These are phyloP conservation scores for Pseudogymnoascus sp. DNA, from an alignment of 2,329 filamentous ascomycete species.

Conservation along the genomic window DNA sequence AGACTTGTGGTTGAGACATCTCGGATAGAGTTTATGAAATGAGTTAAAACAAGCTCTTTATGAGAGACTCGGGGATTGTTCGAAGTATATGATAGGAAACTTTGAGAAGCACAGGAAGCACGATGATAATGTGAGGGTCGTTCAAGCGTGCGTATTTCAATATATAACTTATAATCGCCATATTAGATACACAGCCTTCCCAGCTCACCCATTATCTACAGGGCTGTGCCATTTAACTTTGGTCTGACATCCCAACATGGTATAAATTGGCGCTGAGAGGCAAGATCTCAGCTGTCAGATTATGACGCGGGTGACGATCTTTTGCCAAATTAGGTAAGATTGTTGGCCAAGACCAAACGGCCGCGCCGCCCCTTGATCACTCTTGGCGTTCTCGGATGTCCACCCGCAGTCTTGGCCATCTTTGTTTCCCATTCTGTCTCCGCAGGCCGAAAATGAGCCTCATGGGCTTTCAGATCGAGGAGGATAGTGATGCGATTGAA, in stretches of 20 bases:
- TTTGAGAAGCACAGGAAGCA: neutral
- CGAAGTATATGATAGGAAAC: neutral
- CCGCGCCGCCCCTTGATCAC: neutral
- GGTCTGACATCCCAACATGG: neutral
- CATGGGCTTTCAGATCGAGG: neutral
- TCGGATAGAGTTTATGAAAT: neutral
- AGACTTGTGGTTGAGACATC: neutral
- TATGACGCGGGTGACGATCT: neutral
- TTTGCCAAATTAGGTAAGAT: neutral
- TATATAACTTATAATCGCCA: neutral
- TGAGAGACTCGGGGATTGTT: neutral
- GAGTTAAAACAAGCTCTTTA: neutral
- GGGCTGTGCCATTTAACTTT: neutral
- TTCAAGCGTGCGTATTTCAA: neutral
- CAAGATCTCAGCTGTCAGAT: neutral
- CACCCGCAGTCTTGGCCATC: neutral
- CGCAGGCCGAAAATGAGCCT: neutral
- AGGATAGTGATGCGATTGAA: constrained; percentile 1
- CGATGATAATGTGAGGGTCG: neutral
- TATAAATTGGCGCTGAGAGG: neutral
- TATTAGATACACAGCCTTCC: neutral
- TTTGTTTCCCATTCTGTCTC: neutral
- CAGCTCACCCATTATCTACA: neutral
- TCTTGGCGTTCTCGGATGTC: neutral
- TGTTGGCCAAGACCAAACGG: neutral